A percentile compares a stretch with the other conserved stretches of the same genome.
Evolutionary conservation across 2,329 filamentous ascomycete species (phyloP).

Genomic region (Fusarium sp.): DNA sequence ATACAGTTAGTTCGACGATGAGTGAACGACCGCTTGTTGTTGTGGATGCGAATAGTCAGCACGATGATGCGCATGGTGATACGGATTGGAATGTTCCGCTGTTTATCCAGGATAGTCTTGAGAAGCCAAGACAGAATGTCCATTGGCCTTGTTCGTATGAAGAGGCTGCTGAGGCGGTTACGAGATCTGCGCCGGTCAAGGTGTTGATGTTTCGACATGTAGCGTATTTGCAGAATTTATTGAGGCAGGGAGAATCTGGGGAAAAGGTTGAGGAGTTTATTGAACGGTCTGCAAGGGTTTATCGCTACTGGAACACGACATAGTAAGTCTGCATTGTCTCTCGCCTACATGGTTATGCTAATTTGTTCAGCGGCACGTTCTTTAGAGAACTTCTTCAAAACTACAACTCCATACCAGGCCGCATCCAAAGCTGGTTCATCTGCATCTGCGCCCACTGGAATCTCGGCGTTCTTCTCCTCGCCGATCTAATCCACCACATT

Average conservation of each 20-base stretch:
- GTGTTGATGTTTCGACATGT: conserved; percentile 66
- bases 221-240: conserved; percentile 61
- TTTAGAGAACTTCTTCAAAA: conserved; percentile 60
- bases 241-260: conserved; percentile 50
- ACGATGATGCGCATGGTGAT: conserved; percentile 33
- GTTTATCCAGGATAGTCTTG: conserved; percentile 18
- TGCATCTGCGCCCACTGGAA: conserved; percentile 67
- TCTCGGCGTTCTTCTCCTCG: conserved; percentile 63
- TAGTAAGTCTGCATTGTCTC: conserved; percentile 44
- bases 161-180: conserved; percentile 57
- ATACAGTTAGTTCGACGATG: conserved; percentile 65
- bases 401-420: conserved; percentile 59
- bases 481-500: conserved; percentile 62
- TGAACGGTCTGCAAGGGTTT: conserved; percentile 56
- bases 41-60: conserved; percentile 51
- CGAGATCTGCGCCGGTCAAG: conserved; percentile 65
- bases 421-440: conserved; percentile 68
- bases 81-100: conserved; percentile 10
- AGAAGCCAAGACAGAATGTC: conserved; percentile 10
- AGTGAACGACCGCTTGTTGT: conserved; percentile 48
- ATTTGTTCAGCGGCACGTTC: conserved; percentile 50
- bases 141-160: conserved; percentile 65
- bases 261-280: conserved; percentile 59
- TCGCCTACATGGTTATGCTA: fast-evolving
- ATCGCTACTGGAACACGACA: conserved; percentile 63